Evolutionary conservation across 2,329 filamentous ascomycete species (phyloP).

Genomic region (Microcyclosporella mali): DNA sequence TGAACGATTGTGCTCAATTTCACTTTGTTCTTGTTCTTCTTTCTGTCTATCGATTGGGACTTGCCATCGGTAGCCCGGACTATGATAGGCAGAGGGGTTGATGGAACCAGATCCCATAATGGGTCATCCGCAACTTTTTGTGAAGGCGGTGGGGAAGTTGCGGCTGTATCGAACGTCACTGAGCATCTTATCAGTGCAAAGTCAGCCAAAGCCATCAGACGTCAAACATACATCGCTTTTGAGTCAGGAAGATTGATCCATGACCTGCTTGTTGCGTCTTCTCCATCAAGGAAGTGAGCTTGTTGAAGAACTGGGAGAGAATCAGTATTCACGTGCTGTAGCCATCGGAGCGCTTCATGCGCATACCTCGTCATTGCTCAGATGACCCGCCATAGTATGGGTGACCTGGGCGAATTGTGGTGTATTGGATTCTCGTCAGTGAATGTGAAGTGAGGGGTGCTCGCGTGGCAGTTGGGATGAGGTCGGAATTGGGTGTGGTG

Average conservation of each 20-base stretch:
- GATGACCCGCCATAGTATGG: slow-evolving; percentile 43
- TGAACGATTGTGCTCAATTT: slow-evolving; percentile 81
- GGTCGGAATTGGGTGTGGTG: slow-evolving; percentile 3
- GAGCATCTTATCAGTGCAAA: slow-evolving; percentile 3
- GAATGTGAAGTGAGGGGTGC: background rate
- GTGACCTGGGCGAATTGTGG: background rate
- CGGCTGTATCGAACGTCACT: slow-evolving; percentile 40
- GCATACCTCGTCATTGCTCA: slow-evolving; percentile 57
- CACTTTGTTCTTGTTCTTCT: slow-evolving; percentile 55
- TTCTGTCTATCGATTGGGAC: slow-evolving; percentile 37
- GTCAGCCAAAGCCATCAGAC: background rate
- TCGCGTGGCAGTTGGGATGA: slow-evolving; percentile 2
- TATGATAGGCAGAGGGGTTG: slow-evolving; percentile 62
- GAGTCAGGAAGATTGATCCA: slow-evolving; percentile 66
- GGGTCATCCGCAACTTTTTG: slow-evolving; percentile 44
- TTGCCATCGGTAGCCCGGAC: slow-evolving; percentile 79
- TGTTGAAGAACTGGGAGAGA: slow-evolving; percentile 72
- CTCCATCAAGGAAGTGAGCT: slow-evolving; percentile 62
- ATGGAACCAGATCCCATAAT: slow-evolving; percentile 55
- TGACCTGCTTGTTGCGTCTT: slow-evolving; percentile 62
- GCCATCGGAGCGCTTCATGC: background rate
- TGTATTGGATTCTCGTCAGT: no score
- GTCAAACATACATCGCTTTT: slow-evolving; percentile 60
- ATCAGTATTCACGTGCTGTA: background rate
- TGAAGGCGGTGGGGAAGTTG: slow-evolving; percentile 33